Percentiles rank a stretch among this genome's conserved stretches.
Conservation (phyloP, 495 filamentous ascomycete species). For the Astrocystis sublimbata region DNA sequence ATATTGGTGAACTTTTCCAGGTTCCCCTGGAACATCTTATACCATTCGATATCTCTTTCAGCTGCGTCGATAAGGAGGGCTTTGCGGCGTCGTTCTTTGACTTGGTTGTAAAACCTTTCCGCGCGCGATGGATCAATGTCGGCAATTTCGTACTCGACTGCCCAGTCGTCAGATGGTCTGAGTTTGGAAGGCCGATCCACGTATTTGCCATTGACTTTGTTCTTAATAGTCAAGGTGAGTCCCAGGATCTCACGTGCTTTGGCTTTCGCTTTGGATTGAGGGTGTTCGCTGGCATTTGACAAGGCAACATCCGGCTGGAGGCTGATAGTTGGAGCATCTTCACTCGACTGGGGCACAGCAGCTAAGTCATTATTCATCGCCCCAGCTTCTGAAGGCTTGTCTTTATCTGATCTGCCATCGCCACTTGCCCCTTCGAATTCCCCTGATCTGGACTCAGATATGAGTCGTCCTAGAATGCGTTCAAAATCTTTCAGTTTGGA, state of each 20-base stretch:
- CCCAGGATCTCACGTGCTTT: conserved; percentile 51
- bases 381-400: background rate
- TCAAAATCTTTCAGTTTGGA: conserved; percentile 42
- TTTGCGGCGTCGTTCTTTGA: conserved; percentile 53
- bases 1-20: conserved; percentile 29
- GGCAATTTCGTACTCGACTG: conserved; percentile 70
- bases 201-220: conserved; percentile 66
- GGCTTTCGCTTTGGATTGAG: conserved; percentile 12
- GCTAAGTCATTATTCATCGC: conserved; percentile 4
- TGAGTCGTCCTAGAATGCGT: conserved; percentile 41
- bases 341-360: conserved; percentile 6
- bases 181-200: conserved; percentile 62
- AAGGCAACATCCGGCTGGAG: background rate
- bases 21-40: conserved; percentile 36
- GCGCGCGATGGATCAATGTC: conserved; percentile 50
- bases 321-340: background rate
- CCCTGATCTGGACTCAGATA: conserved; percentile 29
- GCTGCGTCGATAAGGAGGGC: conserved; percentile 25
- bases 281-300: conserved; percentile 1
- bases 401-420: conserved; percentile 7
- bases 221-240: conserved; percentile 68
- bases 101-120: conserved; percentile 49
- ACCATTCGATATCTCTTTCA: conserved; percentile 43
- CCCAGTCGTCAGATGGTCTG: conserved; percentile 51
- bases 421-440: conserved; percentile 28